phyloP scores from a whole-genome alignment of 164 flowering plant species.

The Magnolia changhungtana region DNA sequence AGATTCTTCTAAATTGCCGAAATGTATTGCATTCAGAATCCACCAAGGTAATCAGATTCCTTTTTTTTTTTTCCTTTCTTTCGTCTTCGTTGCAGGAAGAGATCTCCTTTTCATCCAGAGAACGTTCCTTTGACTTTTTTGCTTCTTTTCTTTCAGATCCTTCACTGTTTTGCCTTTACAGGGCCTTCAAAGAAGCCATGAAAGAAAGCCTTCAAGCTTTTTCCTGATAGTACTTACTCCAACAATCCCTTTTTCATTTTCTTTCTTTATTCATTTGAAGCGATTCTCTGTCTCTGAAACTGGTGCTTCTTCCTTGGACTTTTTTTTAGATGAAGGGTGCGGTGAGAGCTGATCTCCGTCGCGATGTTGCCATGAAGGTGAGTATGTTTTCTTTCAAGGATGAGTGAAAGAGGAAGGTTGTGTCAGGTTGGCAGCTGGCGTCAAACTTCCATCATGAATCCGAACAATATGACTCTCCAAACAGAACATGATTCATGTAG shows the following conservation, averaged over 20 bases:
- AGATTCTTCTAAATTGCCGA: background rate
- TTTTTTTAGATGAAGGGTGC: conserved; percentile 17
- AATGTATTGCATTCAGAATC: conserved; percentile 49
- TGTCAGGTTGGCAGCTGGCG: too few relatives aligned
- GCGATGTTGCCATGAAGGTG: conserved; percentile 13
- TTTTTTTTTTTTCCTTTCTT: background rate
- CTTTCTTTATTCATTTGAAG: background rate
- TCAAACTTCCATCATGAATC: too few relatives aligned
- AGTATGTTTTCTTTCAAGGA: background rate
- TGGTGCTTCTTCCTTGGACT: background rate
- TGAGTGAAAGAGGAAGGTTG: too few relatives aligned
- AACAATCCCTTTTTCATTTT: background rate
- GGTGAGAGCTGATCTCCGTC: conserved; percentile 18
- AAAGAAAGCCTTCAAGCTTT: conserved; percentile 17
- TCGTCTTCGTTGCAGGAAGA: background rate
- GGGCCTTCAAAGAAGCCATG: conserved; percentile 16
- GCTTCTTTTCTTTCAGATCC: conserved; percentile 27
- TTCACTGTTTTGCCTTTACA: conserved; percentile 24
- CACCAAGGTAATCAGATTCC: conserved; percentile 25
- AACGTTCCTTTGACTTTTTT: background rate
- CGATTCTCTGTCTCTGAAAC: background rate
- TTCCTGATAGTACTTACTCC: background rate
- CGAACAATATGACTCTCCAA: too few relatives aligned
- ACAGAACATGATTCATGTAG: too few relatives aligned
- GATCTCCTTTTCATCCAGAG: background rate